Evolutionary conservation across 192 early-diverging fungal species (phyloP).

Genomic region (Backusella sp.): DNA sequence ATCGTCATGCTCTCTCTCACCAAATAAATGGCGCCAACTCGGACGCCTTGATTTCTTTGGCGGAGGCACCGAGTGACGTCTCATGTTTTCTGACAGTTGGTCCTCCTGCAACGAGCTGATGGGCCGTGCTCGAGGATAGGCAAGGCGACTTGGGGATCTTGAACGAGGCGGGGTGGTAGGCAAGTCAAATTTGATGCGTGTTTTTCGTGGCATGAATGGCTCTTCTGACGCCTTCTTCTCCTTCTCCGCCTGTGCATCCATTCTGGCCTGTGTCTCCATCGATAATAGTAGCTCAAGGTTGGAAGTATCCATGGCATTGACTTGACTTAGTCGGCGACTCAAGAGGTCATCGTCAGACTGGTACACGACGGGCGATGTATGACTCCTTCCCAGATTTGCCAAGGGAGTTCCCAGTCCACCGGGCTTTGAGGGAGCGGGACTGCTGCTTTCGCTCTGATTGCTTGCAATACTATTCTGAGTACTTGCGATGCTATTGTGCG

Average conservation of each 20-base stretch:
- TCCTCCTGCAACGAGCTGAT: slow-evolving; percentile 13
- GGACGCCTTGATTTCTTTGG: not conserved
- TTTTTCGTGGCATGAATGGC: slow-evolving; percentile 21
- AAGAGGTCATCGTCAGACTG: not conserved
- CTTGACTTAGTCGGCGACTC: not conserved
- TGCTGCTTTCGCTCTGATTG: not conserved
- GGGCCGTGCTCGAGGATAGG: slow-evolving; percentile 20
- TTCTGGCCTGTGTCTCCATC: slow-evolving; percentile 26
- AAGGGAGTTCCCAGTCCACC: too few species aligned
- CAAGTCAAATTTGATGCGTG: slow-evolving; percentile 31
- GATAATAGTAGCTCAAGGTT: slow-evolving; percentile 25
- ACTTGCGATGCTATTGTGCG: not conserved
- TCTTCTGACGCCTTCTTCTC: slow-evolving; percentile 25
- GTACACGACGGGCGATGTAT: not conserved
- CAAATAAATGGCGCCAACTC: slow-evolving; percentile 21
- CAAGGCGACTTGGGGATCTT: slow-evolving; percentile 13
- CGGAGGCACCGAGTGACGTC: not conserved
- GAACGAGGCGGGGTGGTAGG: slow-evolving; percentile 29
- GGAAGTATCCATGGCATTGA: not conserved
- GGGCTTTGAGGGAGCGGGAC: not conserved
- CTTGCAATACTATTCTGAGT: not conserved
- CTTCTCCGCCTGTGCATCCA: slow-evolving; percentile 23
- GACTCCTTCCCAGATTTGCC: not conserved
- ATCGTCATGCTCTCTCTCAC: slow-evolving; percentile 22
- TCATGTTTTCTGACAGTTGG: not conserved